Evolutionary conservation across 73 alveolate species (phyloP), one percentile per base, ranked within the genome.

Genomic region (Paramecium pentaurelia): DNA sequence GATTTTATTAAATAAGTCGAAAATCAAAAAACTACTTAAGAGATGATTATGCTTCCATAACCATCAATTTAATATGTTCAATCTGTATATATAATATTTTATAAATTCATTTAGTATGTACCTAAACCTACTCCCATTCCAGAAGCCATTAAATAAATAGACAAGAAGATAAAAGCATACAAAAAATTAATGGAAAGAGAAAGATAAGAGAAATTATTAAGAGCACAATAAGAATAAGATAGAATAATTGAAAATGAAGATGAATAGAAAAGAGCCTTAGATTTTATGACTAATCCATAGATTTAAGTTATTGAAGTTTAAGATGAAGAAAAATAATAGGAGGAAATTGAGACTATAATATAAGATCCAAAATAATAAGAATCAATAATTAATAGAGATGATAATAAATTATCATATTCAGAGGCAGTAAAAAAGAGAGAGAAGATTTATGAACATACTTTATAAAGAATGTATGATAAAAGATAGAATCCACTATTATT

Each of bases 371-470:
- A 25, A 27, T 10, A 64, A 34, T 64, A 64, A 64, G 27, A 64
- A 64, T 6, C 3, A 20, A 16, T 30, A 64, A 5, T 64, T 27
- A 64, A 64, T 64, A 2, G 25, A 80, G 54, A 42, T 37, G 91
- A 22, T 16, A 40, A 18, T 37, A 42, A n/a, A 44, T n/a, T 0
- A 36, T 12, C 86, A 71, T 71, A 71, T 34, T 71, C 6, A 14
- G 64, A 71, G 34, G 64, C 86, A 44, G 91, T 40, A 37, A 47
- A 80, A 27, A 40, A 42, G 18, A 80, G 91, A 80, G 91, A 80
- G 0, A 80, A 42, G 34, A 42, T 42, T 6, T 77, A 77, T 77
- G 58, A 40, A 10, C 68, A 42, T 25, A 28, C 44, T 28, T 77
- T 42, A 20, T 28, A 30, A 32, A 77, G 71, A 42, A 30, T 77